A percentile compares a stretch with the other conserved stretches of the same genome.
Conservation (phyloP, 2,329 filamentous ascomycete species). For the Trichothecium roseum region DNA sequence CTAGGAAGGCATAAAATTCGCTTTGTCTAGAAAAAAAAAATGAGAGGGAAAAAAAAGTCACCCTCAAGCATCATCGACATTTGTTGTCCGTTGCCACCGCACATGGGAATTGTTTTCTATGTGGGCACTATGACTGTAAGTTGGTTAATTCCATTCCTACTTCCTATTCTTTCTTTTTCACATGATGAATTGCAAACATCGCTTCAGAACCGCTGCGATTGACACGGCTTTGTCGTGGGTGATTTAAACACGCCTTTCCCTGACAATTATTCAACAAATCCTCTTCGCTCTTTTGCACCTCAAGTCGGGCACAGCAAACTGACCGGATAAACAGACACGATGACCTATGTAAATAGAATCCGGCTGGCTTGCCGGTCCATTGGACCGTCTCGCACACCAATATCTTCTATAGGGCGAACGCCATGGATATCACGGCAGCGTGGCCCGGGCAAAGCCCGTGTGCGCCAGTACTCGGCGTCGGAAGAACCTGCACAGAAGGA, state of each 20-base stretch:
- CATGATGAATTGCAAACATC: slow-evolving; percentile 32
- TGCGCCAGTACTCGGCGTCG: background rate
- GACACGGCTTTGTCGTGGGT: slow-evolving; percentile 33
- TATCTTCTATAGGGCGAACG: background rate
- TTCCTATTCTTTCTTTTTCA: slow-evolving; percentile 5
- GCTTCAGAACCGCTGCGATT: slow-evolving; percentile 42
- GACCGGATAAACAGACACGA: slow-evolving; percentile 12
- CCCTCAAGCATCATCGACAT: background rate
- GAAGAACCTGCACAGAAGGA: slow-evolving; percentile 4
- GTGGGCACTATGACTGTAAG: slow-evolving; percentile 27
- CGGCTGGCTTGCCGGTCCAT: slow-evolving; percentile 21
- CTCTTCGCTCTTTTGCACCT: slow-evolving; percentile 6
- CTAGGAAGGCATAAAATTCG: too few species aligned
- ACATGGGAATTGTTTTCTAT: slow-evolving; percentile 2
- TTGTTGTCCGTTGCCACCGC: background rate
- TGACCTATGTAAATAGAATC: slow-evolving; percentile 26
- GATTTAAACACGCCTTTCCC: slow-evolving; percentile 30
- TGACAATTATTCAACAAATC: slow-evolving; percentile 16
- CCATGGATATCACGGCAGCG: too few species aligned
- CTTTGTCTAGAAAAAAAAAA: background rate
- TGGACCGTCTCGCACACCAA: slow-evolving; percentile 1
- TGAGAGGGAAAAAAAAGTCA: background rate
- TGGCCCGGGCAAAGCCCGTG: background rate
- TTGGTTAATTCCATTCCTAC: slow-evolving; percentile 8
- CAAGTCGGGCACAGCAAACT: slow-evolving; percentile 2